phyloP scores from a whole-genome alignment of 805 yeast genomes.

The Wickerhamiella lipophila region DNA sequence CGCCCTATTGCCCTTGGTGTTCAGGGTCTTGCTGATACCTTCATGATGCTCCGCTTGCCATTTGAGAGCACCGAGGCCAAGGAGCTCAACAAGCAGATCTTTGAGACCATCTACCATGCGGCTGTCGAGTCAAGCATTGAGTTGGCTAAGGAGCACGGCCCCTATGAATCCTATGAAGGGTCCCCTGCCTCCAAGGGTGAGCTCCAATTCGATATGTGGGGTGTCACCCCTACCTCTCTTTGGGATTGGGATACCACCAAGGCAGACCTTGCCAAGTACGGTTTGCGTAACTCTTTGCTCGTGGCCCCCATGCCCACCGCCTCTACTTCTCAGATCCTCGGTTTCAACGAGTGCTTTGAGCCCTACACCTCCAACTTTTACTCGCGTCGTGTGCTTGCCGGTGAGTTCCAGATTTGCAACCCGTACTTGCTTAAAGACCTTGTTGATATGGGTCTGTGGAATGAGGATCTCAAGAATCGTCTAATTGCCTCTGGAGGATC shows the following conservation, averaged over 20 bases:
- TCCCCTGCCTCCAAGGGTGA: conserved; percentile 84
- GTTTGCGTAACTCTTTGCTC: conserved; percentile 68
- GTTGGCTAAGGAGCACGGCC: conserved; percentile 55
- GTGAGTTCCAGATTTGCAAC: conserved; percentile 88
- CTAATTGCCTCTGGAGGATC: conserved; percentile 75
- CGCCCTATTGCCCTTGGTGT: conserved; percentile 96
- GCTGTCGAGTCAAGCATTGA: conserved; percentile 81
- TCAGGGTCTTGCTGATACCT: conserved; percentile 91
- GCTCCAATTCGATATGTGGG: conserved; percentile 84
- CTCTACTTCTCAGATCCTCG: conserved; percentile 89
- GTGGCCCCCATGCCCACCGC: conserved; percentile 96
- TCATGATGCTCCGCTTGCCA: conserved; percentile 66
- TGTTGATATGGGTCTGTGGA: conserved; percentile 75
- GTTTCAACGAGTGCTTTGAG: conserved; percentile 90
- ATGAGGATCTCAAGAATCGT: conserved; percentile 59
- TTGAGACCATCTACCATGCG: conserved; percentile 92
- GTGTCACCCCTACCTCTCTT: conserved; percentile 56
- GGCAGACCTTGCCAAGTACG: conserved; percentile 43
- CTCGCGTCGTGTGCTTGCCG: conserved; percentile 80
- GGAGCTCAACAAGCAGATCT: conserved; percentile 65
- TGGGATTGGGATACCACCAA: conserved; percentile 81
- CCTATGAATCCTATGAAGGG: conserved; percentile 62
- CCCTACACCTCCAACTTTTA: conserved; percentile 90
- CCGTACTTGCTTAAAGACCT: conserved; percentile 73
- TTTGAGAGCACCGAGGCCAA: conserved; percentile 76